These are phyloP conservation scores for Xylariaceae sp. DNA, from an alignment of 2,329 filamentous ascomycete genomes.

Conservation along the genomic window DNA sequence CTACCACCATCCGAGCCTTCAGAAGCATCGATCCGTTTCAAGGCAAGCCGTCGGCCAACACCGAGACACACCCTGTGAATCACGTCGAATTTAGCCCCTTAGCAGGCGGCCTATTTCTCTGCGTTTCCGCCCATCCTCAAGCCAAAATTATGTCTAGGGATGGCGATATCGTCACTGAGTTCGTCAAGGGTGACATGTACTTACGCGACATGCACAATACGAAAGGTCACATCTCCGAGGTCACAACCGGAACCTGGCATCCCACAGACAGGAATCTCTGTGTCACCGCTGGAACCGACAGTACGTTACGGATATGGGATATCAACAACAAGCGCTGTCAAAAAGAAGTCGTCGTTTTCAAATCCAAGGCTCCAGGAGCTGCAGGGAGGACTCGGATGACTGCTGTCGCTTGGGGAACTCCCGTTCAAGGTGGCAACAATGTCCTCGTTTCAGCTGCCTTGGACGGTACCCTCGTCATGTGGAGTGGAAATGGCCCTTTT, in stretches of 20 bases:
- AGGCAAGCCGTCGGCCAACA: constrained; percentile 63
- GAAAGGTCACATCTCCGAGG: constrained; percentile 91
- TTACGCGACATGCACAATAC: constrained; percentile 95
- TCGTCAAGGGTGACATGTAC: constrained; percentile 98
- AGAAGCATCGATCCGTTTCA: constrained; percentile 84
- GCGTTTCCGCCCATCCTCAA: constrained; percentile 83
- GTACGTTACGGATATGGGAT: constrained; percentile 95
- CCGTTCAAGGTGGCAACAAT: constrained; percentile 71
- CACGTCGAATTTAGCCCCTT: constrained; percentile 82
- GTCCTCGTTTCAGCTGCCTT: constrained; percentile 77
- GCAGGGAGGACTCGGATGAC: constrained; percentile 94
- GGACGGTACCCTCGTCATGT: constrained; percentile 90
- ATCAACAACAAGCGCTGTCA: constrained; percentile 86
- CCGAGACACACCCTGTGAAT: constrained; percentile 85
- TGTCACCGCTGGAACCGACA: constrained; percentile 90
- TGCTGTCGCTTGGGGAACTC: constrained; percentile 78
- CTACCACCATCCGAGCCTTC: constrained; percentile 90
- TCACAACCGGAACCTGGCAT: constrained; percentile 87
- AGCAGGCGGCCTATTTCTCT: constrained; percentile 75
- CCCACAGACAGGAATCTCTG: constrained; percentile 80
- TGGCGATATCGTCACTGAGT: constrained; percentile 80
- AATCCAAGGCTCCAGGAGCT: constrained; percentile 81
- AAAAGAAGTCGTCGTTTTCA: constrained; percentile 92
- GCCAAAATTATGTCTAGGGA: constrained; percentile 86
- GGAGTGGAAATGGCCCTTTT: constrained; percentile 83